Conservation (phyloP, 768 basidiomycete genomes). For the Trametes maxima region DNA sequence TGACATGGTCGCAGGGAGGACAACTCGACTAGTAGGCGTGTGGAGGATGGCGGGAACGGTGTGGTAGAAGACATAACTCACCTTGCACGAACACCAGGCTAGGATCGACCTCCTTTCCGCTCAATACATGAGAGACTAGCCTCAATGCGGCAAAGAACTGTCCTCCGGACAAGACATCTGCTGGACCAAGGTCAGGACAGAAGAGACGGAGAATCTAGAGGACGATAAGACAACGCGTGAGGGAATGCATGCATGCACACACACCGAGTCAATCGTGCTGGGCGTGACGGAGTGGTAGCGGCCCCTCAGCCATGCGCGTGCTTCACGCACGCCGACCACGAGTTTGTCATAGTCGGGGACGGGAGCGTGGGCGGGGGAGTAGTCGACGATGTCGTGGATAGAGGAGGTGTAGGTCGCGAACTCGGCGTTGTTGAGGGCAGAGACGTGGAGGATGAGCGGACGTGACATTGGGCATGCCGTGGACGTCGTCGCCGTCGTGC, state of each 20-base stretch:
- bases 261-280: constrained; percentile 59
- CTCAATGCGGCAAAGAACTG: constrained; percentile 79
- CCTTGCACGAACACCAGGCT: constrained; percentile 77
- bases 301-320: constrained; percentile 74
- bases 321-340: constrained; percentile 62
- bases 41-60: background rate
- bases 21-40: background rate
- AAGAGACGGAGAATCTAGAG: constrained; percentile 68
- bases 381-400: constrained; percentile 44
- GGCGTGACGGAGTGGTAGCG: constrained; percentile 59
- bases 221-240: background rate
- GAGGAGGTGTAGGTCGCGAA: constrained; percentile 68
- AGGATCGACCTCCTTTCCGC: constrained; percentile 65
- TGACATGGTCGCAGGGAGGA: background rate
- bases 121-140: constrained; percentile 60
- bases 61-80: constrained; percentile 34
- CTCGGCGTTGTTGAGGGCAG: constrained; percentile 75
- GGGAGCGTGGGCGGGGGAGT: constrained; percentile 29
- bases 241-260: constrained; percentile 29
- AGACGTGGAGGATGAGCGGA: constrained; percentile 67
- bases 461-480: constrained; percentile 40
- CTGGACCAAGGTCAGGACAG: constrained; percentile 51
- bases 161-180: constrained; percentile 61
- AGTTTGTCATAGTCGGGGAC: constrained; percentile 59
- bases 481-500: constrained; percentile 8